Conservation (phyloP, 176 grass and related monocot species). For the Metroxylon sagu region DNA sequence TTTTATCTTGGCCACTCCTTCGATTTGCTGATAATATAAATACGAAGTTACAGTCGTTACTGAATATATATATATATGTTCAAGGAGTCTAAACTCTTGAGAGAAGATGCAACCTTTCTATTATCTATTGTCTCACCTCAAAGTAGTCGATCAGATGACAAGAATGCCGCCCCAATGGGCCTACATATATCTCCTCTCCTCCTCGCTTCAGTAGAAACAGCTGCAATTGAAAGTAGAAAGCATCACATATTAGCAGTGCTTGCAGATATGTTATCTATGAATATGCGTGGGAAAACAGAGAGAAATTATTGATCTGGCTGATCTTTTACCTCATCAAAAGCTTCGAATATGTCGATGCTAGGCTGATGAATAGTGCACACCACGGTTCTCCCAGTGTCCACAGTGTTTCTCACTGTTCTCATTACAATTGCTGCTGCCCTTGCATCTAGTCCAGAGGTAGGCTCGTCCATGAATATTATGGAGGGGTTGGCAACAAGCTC, state of each 20-base stretch:
- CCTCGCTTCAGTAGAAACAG: constrained; percentile 76
- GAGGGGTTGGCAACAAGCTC: constrained; percentile 80
- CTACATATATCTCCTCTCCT: constrained; percentile 78
- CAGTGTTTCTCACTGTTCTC: constrained; percentile 76
- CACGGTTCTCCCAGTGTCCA: constrained; percentile 64
- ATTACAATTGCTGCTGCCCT: constrained; percentile 84
- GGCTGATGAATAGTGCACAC: constrained; percentile 84
- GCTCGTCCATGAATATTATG: constrained; percentile 94
- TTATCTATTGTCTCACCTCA: constrained; percentile 39
- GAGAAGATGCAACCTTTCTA: background rate
- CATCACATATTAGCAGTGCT: too few species aligned
- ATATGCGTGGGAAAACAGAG: too few species aligned
- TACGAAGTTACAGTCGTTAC: background rate
- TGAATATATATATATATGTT: constrained; percentile 4
- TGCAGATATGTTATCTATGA: too few species aligned
- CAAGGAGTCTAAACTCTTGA: background rate
- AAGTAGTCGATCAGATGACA: constrained; percentile 56
- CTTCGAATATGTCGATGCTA: constrained; percentile 82
- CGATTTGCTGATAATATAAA: constrained; percentile 28
- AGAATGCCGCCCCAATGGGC: constrained; percentile 56
- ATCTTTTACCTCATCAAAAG: constrained; percentile 71
- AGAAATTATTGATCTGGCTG: too few species aligned
- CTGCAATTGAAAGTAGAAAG: constrained; percentile 24
- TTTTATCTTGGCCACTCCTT: constrained; percentile 64
- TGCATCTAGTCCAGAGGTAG: constrained; percentile 76